Evolutionary conservation across 2,329 filamentous ascomycete genomes (phyloP).

Genomic region (Thelonectria rubi): DNA sequence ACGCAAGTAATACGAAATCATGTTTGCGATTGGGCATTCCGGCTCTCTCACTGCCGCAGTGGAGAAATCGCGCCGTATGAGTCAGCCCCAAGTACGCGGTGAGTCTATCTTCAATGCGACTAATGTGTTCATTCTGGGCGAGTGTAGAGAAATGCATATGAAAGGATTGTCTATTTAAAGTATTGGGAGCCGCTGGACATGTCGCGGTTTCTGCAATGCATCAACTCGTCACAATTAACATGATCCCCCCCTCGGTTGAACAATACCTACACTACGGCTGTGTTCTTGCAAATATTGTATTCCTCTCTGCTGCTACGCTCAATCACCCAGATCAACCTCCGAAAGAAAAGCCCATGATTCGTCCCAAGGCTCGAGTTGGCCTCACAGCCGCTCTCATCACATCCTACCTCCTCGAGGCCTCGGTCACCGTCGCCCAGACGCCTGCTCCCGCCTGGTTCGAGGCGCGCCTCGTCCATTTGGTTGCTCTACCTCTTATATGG

Average conservation of each 20-base stretch:
- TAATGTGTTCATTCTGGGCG: background rate
- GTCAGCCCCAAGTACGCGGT: background rate
- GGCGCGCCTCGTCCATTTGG: conserved; percentile 6
- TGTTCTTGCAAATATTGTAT: background rate
- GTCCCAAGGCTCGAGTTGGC: background rate
- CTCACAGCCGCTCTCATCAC: conserved; percentile 8
- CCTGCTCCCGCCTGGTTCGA: background rate
- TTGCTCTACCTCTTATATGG: conserved; percentile 6
- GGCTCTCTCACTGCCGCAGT: background rate
- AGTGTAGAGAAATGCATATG: no score
- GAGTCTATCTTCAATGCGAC: background rate
- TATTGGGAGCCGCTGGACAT: no score
- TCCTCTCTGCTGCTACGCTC: conserved; percentile 11
- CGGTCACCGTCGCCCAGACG: background rate
- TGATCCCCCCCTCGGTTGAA: background rate
- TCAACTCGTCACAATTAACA: background rate
- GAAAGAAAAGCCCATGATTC: background rate
- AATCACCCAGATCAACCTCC: background rate
- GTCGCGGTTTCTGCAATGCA: background rate
- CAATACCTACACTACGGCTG: conserved; percentile 31
- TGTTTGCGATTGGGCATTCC: background rate
- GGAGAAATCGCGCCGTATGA: background rate
- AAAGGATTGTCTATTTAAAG: no score
- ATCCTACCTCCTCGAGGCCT: conserved; percentile 7
- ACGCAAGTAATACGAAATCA: background rate